Evolutionary conservation across 2,329 filamentous ascomycete genomes (phyloP).

Genomic region (Fusarium chuoi): DNA sequence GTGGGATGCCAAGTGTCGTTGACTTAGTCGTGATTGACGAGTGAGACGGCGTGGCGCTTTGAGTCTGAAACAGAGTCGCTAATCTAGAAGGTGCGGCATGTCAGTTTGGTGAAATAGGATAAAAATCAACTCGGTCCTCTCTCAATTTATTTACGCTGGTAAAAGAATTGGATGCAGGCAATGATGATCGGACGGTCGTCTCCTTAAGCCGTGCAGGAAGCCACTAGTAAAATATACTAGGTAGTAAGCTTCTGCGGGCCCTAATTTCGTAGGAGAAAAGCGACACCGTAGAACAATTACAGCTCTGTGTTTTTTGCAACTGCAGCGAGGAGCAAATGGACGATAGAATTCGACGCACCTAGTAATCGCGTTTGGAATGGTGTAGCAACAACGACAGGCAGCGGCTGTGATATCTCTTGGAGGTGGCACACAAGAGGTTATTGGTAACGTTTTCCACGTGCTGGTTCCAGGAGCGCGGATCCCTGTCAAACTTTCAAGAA

Average conservation of each 20-base stretch:
- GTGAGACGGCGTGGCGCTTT: background rate
- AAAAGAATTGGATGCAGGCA: constrained; percentile 8
- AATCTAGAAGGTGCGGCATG: constrained; percentile 21
- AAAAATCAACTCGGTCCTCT: constrained; percentile 15
- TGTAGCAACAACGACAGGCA: background rate
- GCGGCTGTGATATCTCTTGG: constrained; percentile 7
- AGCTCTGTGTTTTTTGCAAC: constrained; percentile 1
- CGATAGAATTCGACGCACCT: constrained; percentile 19
- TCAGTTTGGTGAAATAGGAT: constrained; percentile 25
- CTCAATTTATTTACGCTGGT: constrained; percentile 8
- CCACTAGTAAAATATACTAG: constrained; percentile 33
- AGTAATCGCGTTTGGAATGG: background rate
- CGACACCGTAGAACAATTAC: constrained; percentile 18
- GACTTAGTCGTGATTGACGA: constrained; percentile 10
- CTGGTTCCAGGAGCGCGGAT: constrained; percentile 37
- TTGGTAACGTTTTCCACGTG: constrained; percentile 41
- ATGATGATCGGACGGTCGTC: constrained; percentile 7
- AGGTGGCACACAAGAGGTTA: constrained; percentile 18
- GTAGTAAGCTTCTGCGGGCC: constrained; percentile 35
- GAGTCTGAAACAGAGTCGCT: background rate
- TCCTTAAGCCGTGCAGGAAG: constrained; percentile 15
- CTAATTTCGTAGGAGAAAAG: constrained; percentile 32
- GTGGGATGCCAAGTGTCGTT: constrained; percentile 15
- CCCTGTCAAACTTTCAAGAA: constrained; percentile 37
- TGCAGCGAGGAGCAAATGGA: background rate